A percentile compares a stretch with the other conserved stretches of the same genome.
Conservation (phyloP, 768 basidiomycete genomes). For the Tylopilus cervinicoccineus region DNA sequence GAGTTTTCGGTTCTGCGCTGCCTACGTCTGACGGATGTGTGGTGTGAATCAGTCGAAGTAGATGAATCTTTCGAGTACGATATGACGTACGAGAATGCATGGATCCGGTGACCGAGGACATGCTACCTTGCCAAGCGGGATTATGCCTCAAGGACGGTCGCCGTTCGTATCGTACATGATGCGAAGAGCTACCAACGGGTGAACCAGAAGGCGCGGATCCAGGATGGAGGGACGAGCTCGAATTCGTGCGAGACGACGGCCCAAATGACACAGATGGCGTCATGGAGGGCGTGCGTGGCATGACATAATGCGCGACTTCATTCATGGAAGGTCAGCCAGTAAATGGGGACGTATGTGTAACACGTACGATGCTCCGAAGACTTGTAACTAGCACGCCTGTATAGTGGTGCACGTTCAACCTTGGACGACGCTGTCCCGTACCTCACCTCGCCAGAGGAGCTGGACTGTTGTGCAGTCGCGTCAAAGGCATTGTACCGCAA, state of each 20-base stretch:
- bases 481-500: slow-evolving; percentile 39
- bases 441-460: slow-evolving; percentile 30
- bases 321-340: neutral
- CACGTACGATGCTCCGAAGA: slow-evolving; percentile 44
- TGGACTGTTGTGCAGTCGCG: slow-evolving; percentile 18
- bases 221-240: slow-evolving; percentile 45
- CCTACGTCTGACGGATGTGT: slow-evolving; percentile 13
- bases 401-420: slow-evolving; percentile 34
- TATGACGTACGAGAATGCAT: slow-evolving; percentile 38
- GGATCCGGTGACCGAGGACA: slow-evolving; percentile 37
- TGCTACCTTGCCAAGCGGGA: slow-evolving; percentile 43
- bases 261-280: slow-evolving; percentile 33
- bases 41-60: slow-evolving; percentile 4
- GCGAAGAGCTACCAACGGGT: slow-evolving; percentile 38
- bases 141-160: slow-evolving; percentile 47
- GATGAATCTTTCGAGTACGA: slow-evolving; percentile 1
- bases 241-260: slow-evolving; percentile 48
- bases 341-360: slow-evolving; percentile 3
- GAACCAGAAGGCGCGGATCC: slow-evolving; percentile 37
- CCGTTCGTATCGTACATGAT: slow-evolving; percentile 36
- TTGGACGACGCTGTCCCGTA: slow-evolving; percentile 30
- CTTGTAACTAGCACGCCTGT: slow-evolving; percentile 42
- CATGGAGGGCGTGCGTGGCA: slow-evolving; percentile 28
- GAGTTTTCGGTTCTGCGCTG: slow-evolving; percentile 22
- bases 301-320: slow-evolving; percentile 29